phyloP scores from a whole-genome alignment of 257 asterid genomes.

The Penstemon davidsonii region DNA sequence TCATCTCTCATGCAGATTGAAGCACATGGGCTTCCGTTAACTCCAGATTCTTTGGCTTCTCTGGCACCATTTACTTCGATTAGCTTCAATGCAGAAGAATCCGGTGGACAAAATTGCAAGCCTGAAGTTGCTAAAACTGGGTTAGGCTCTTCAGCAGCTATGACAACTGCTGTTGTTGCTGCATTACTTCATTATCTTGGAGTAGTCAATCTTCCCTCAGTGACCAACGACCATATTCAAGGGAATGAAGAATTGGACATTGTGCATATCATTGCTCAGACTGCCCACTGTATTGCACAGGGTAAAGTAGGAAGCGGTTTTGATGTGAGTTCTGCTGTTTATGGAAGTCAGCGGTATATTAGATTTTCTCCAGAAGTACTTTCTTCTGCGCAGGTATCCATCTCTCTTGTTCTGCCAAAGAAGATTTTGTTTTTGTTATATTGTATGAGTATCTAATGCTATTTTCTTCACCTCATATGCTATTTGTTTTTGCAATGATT shows the following conservation, averaged over 20 bases:
- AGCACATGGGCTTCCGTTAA: constrained; percentile 78
- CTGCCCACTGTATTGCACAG: constrained; percentile 98
- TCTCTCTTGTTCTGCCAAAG: background rate
- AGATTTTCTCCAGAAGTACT: constrained; percentile 90
- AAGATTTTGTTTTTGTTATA: too few relatives aligned
- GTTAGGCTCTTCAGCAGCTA: constrained; percentile 98
- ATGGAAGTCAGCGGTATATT: constrained; percentile 90
- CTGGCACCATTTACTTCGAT: constrained; percentile 91
- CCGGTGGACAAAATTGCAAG: constrained; percentile 61
- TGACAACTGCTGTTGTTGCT: constrained; percentile 98
- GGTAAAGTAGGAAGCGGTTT: constrained; percentile 99
- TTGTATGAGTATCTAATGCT: background rate
- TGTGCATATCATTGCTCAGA: constrained; percentile 89
- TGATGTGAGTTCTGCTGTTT: constrained; percentile 98
- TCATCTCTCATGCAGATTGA: constrained; percentile 61
- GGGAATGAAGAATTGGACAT: constrained; percentile 58
- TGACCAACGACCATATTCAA: background rate
- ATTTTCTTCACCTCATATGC: too few relatives aligned
- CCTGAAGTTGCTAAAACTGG: constrained; percentile 99
- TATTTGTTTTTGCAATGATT: background rate
- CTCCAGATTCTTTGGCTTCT: constrained; percentile 85
- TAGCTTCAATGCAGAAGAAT: constrained; percentile 76
- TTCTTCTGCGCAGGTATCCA: constrained; percentile 84
- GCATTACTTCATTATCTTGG: constrained; percentile 86
- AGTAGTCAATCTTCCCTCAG: constrained; percentile 44